Base-by-base conservation (phyloP, 2,329 filamentous ascomycete genomes). In the Incumbomyces delicatus region DNA sequence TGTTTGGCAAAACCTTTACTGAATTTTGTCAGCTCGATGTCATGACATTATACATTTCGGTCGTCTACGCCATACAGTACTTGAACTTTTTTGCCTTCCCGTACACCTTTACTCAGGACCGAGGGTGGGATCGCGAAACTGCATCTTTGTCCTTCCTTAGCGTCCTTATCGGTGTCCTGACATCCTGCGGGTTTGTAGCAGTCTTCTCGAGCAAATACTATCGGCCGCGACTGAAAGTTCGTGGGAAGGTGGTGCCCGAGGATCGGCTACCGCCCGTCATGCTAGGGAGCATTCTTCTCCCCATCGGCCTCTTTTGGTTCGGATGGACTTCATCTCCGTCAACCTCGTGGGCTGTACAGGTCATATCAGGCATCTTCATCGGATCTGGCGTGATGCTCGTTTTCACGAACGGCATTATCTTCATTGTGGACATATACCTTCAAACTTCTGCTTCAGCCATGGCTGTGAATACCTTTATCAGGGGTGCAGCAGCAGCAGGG, bases 331-430 rank as follows among this genome's bases (percentile, higher is more conserved):
- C 66, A 1, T 61, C 60, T 41, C 60, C 60, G 2, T 50, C 61
- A 17, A 64, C 71, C 34, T 62, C 59, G 11, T 73, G 69, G 69
- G 64, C 70, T 13, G 62, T 66, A 1, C 68, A 32, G 31, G n/a
- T 32, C 41, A 68, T 85, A 1, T 85, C 86, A 1, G 85, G 86
- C 1, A 74, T 94, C 4, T 83, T 82, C 0, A 94, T 92, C 56
- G 86, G 86, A 11, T 73, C 76, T 0, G 87, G 86, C 0, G 92
- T 89, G 57, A 81, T 78, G 11, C 73, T 80, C 2, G 78, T 85
- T 33, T 94, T 92, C 67, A 89, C 92, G n/a, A 50, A 48, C 20
- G 44, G 48, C 29, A 48, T 54, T 8, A 1, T 72, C 69, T 61
- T 56, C 33, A 44, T 55, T 31, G 50, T 60, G 2, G 55, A 57